Percentiles rank a stretch among this genome's conserved stretches.
Evolutionary conservation across 2,329 filamentous ascomycete species (phyloP).

Genomic region (Cytospora mali): DNA sequence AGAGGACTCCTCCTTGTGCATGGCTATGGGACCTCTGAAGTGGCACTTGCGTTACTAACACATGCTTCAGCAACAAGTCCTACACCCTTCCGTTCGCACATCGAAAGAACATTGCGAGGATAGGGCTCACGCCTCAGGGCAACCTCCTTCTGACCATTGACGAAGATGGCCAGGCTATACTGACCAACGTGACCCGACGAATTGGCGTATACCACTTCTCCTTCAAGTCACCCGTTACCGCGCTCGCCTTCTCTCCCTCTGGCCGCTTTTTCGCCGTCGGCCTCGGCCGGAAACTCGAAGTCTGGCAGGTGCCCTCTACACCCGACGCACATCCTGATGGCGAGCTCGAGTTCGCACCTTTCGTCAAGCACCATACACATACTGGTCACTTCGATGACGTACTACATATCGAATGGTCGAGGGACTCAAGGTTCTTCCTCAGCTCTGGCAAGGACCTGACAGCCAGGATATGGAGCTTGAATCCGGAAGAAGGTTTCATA

Average conservation of each 20-base stretch:
- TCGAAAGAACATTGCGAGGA: conserved; percentile 85
- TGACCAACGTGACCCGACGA: conserved; percentile 85
- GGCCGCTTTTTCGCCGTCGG: conserved; percentile 90
- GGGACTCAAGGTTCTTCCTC: conserved; percentile 93
- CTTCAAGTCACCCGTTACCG: conserved; percentile 81
- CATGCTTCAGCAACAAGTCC: conserved; percentile 71
- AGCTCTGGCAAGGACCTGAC: conserved; percentile 92
- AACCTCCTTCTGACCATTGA: conserved; percentile 93
- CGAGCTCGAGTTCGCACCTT: conserved; percentile 92
- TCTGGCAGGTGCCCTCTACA: conserved; percentile 93
- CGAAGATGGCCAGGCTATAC: conserved; percentile 89
- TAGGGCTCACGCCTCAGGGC: conserved; percentile 86
- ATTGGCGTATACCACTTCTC: conserved; percentile 93
- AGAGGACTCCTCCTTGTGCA: background rate
- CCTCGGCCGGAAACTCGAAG: conserved; percentile 83
- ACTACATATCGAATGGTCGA: conserved; percentile 89
- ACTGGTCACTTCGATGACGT: conserved; percentile 88
- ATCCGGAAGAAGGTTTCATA: conserved; percentile 82
- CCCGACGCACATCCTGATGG: conserved; percentile 78
- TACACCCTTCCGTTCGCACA: conserved; percentile 88
- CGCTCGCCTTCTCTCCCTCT: conserved; percentile 87
- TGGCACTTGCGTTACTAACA: background rate
- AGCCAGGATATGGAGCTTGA: conserved; percentile 90
- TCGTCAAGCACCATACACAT: conserved; percentile 84
- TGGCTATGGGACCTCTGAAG: background rate